Evolutionary conservation across 345 rosid genomes (phyloP).

Genomic region (Gossypium mustelinum): DNA sequence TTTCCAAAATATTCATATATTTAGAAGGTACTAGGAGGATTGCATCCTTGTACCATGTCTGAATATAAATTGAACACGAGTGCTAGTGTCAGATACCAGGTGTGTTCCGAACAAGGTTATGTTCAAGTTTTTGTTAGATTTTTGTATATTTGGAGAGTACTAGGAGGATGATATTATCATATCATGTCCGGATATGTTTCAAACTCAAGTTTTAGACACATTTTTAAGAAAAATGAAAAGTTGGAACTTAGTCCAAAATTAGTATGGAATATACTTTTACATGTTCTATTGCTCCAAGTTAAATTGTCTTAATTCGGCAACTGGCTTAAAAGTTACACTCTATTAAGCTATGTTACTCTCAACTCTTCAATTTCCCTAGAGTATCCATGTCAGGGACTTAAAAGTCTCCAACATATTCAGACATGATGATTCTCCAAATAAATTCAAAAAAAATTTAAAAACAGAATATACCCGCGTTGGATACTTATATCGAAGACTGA

Average conservation of each 20-base stretch:
- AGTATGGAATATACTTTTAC: conserved; percentile 2
- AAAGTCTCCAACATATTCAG: background rate
- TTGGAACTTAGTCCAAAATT: conserved; percentile 3
- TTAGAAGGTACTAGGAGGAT: background rate
- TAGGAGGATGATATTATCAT: background rate
- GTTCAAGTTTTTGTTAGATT: background rate
- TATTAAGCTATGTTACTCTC: background rate
- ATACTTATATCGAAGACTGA: background rate
- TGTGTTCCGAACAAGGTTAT: background rate
- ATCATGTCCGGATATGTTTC: background rate
- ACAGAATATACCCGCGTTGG: background rate
- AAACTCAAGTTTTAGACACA: background rate
- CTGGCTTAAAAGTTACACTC: background rate
- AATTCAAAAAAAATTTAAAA: background rate
- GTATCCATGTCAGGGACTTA: background rate
- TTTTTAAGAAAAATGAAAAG: background rate
- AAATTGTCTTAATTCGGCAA: background rate
- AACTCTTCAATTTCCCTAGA: background rate
- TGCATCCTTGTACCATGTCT: background rate
- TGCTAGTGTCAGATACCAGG: background rate
- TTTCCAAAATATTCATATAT: background rate
- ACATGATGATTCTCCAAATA: background rate
- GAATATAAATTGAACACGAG: background rate
- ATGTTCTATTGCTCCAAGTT: background rate
- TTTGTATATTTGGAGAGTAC: background rate